These are phyloP conservation scores for Daldinia grandis DNA, from an alignment of 495 filamentous ascomycete genomes.

Conservation along the genomic window DNA sequence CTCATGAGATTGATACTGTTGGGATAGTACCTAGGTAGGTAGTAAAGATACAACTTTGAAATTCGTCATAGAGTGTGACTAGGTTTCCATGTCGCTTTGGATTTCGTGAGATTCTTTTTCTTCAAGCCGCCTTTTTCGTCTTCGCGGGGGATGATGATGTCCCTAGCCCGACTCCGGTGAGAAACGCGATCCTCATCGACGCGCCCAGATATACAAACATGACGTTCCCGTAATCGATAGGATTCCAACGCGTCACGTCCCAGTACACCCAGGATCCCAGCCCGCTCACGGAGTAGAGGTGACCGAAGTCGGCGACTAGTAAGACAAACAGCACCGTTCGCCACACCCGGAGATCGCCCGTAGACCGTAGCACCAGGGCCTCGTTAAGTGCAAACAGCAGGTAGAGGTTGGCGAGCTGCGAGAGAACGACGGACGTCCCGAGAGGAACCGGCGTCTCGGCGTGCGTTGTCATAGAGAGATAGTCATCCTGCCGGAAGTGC, in stretches of 20 bases:
- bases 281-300: constrained; percentile 64
- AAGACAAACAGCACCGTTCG: constrained; percentile 65
- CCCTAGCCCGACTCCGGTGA: constrained; percentile 60
- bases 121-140: constrained; percentile 20
- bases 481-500: constrained; percentile 62
- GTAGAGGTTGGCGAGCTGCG: constrained; percentile 72
- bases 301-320: constrained; percentile 72
- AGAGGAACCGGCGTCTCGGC: constrained; percentile 52
- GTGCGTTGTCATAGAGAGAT: constrained; percentile 66
- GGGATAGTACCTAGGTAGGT: too few relatives aligned
- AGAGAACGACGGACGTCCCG: constrained; percentile 63
- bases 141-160: constrained; percentile 17
- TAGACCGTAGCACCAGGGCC: constrained; percentile 70
- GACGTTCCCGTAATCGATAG: constrained; percentile 72
- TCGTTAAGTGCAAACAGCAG: constrained; percentile 74
- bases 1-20: not conserved
- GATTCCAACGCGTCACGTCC: constrained; percentile 65
- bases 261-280: constrained; percentile 65
- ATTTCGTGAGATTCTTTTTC: not conserved
- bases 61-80: not conserved
- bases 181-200: constrained; percentile 62
- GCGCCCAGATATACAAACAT: constrained; percentile 69
- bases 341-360: constrained; percentile 70
- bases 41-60: not conserved
- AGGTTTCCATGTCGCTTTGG: not conserved